phyloP scores from a whole-genome alignment of 2,329 filamentous ascomycete genomes.

The Nigrospora oryzae region DNA sequence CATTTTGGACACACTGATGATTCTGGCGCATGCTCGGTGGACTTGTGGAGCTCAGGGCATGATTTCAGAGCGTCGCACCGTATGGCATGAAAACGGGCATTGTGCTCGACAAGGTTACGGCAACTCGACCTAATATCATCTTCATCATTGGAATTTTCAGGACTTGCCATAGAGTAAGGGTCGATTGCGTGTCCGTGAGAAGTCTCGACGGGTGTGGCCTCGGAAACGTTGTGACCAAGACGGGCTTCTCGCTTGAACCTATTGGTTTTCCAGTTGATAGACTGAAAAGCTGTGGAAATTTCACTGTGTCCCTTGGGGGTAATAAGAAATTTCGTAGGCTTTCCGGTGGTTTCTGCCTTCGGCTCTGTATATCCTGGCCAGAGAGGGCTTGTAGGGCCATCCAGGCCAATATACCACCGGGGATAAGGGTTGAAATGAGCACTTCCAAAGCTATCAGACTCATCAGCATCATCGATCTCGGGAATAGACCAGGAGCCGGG shows the following conservation, averaged over 20 bases:
- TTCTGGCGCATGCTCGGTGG: conserved; percentile 2
- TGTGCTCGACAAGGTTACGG: conserved; percentile 5
- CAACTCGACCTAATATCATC: conserved; percentile 3
- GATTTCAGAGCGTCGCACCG: conserved; percentile 11
- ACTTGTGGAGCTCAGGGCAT: conserved; percentile 17
- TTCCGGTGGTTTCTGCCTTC: not conserved
- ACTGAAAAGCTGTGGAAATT: conserved; percentile 5
- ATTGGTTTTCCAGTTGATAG: conserved; percentile 16
- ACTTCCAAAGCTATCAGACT: not conserved
- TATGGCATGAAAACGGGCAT: conserved; percentile 7
- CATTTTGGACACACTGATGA: not conserved
- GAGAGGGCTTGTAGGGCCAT: not conserved
- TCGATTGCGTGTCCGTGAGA: not conserved
- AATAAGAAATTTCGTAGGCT: not conserved
- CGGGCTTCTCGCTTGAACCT: conserved; percentile 16
- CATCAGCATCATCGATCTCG: no score
- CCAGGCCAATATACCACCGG: not conserved
- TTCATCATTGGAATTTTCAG: conserved; percentile 1
- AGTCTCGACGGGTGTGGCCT: conserved; percentile 9
- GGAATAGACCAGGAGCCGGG: not conserved
- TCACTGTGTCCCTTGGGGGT: not conserved
- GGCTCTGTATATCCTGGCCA: not conserved
- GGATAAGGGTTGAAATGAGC: not conserved
- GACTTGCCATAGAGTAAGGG: conserved; percentile 1
- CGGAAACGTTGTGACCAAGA: conserved; percentile 16